Conservation (phyloP, 306 rosid genomes). For the Cicer chorassanicum region DNA sequence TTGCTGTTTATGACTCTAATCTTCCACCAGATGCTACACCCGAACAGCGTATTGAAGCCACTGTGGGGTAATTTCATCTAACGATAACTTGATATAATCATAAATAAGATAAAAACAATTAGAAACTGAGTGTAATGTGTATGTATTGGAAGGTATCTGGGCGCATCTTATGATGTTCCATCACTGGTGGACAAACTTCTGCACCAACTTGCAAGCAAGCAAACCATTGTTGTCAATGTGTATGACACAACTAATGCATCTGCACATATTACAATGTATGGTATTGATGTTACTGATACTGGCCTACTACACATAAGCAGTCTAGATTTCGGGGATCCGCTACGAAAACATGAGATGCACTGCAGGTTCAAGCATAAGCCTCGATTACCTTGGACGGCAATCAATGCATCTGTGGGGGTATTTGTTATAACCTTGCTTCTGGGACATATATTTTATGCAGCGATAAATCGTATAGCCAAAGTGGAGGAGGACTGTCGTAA, state of each 20-base stretch:
- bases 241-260: conserved; percentile 86
- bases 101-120: too few species aligned
- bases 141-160: conserved; percentile 71
- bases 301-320: conserved; percentile 69
- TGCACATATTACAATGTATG: conserved; percentile 81
- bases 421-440: conserved; percentile 82
- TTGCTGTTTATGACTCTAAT: conserved; percentile 73
- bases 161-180: conserved; percentile 95
- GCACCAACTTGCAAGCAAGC: conserved; percentile 98
- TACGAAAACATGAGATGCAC: conserved; percentile 95
- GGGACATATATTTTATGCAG: conserved; percentile 81
- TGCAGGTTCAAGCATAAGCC: conserved; percentile 92
- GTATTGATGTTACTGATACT: conserved; percentile 77
- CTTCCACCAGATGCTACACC: conserved; percentile 78
- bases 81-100: neutral
- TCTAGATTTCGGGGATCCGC: conserved; percentile 96
- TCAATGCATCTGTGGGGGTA: conserved; percentile 64
- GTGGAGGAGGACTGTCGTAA: conserved; percentile 75
- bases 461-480: conserved; percentile 76
- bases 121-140: conserved; percentile 40
- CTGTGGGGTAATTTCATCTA: conserved; percentile 75
- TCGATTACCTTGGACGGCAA: conserved; percentile 81
- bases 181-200: conserved; percentile 97
- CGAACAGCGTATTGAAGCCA: conserved; percentile 73
- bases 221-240: conserved; percentile 94